phyloP scores from a whole-genome alignment of 1,284 basidiomycete genomes.

The Sparassis latifolia region DNA sequence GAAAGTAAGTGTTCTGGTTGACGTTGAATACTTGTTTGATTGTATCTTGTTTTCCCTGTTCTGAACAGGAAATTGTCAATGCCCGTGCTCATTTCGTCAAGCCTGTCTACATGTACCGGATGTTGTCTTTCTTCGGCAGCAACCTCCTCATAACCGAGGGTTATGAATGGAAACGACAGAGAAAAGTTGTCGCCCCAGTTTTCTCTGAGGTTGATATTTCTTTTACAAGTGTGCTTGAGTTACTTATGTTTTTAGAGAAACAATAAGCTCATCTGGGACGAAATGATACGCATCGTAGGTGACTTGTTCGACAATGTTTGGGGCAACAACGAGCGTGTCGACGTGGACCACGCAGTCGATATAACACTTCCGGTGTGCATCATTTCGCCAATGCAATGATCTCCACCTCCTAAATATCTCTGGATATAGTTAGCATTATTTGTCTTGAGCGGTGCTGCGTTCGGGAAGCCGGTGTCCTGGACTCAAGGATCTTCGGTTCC shows the following conservation, averaged over 20 bases:
- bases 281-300: conserved; percentile 35
- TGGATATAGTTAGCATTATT: conserved; percentile 45
- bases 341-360: conserved; percentile 27
- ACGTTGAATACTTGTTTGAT: neutral
- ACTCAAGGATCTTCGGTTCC: conserved; percentile 35
- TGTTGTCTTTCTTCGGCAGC: conserved; percentile 34
- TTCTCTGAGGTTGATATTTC: conserved; percentile 31
- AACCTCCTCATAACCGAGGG: conserved; percentile 56
- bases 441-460: conserved; percentile 52
- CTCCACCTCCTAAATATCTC: neutral
- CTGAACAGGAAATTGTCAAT: conserved; percentile 15
- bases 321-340: conserved; percentile 24
- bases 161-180: conserved; percentile 57
- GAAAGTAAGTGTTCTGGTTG: conserved; percentile 7
- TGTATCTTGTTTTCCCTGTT: neutral
- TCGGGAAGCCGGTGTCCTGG: conserved; percentile 48
- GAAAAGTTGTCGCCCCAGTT: conserved; percentile 38
- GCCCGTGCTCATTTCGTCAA: conserved; percentile 28
- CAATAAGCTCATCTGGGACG: conserved; percentile 53
- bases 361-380: conserved; percentile 41
- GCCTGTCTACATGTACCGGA: conserved; percentile 24
- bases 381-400: neutral
- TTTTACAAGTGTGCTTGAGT: neutral
- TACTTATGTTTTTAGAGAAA: conserved; percentile 26
- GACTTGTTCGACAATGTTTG: conserved; percentile 34